phyloP scores from a whole-genome alignment of 371 early-diverging fungal genomes.

The Conidiobolus incongruus region DNA sequence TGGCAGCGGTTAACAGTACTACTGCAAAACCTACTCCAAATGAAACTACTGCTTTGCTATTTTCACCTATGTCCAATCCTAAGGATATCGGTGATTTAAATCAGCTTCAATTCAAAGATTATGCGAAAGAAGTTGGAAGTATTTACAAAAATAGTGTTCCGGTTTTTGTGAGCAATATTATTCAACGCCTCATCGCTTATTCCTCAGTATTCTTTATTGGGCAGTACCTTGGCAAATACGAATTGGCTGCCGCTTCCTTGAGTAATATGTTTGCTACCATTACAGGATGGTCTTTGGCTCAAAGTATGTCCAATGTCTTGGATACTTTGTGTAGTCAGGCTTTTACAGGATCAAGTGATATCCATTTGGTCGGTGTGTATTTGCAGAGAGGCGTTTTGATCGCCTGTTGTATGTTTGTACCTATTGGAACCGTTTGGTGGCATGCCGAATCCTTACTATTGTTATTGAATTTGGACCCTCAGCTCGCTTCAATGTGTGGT shows the following conservation, averaged over 20 bases:
- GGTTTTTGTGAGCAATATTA: no score
- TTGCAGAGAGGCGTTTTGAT: constrained; percentile 65
- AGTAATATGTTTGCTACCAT: constrained; percentile 37
- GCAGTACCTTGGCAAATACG: not conserved
- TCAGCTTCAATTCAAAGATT: no score
- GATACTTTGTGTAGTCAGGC: constrained; percentile 81
- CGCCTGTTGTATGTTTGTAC: constrained; percentile 30
- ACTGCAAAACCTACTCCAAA: no score
- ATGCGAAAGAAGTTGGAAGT: no score
- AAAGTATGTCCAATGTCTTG: constrained; percentile 56
- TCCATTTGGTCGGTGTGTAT: constrained; percentile 48
- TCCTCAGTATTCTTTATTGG: no score
- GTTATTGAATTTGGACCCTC: constrained; percentile 26
- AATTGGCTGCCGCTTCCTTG: constrained; percentile 7
- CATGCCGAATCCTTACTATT: constrained; percentile 25
- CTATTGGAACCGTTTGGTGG: constrained; percentile 57
- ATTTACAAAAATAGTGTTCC: no score
- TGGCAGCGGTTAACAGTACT: no score
- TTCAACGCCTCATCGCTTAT: no score
- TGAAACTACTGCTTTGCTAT: no score
- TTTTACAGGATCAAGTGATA: constrained; percentile 36
- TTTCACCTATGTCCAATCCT: no score
- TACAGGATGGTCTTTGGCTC: constrained; percentile 58
- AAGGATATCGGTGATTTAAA: no score
- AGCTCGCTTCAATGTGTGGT: constrained; percentile 21